These are phyloP conservation scores for Blastocystis sp. DNA, from an alignment of 352 stramenopile species.

Conservation along the genomic window DNA sequence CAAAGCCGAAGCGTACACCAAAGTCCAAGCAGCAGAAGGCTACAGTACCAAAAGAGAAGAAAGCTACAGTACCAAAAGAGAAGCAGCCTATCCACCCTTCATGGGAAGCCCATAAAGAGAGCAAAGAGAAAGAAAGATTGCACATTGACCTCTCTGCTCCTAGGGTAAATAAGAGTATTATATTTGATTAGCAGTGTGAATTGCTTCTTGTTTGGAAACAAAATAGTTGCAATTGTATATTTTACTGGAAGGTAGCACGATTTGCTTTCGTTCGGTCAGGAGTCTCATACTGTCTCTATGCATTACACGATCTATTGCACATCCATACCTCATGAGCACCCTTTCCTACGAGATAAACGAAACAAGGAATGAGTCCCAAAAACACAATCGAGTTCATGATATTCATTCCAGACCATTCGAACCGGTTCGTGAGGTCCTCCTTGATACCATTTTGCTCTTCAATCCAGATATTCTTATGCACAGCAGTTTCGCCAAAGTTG, in stretches of 20 bases:
- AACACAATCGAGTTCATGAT: slow-evolving; percentile 45
- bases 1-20: not conserved
- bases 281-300: slow-evolving; percentile 57
- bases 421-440: slow-evolving; percentile 57
- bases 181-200: slow-evolving; percentile 7
- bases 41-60: not conserved
- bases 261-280: slow-evolving; percentile 54
- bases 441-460: slow-evolving; percentile 63
- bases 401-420: slow-evolving; percentile 47
- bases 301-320: not conserved
- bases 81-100: slow-evolving; percentile 33
- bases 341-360: slow-evolving; percentile 46
- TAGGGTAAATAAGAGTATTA: slow-evolving; percentile 1
- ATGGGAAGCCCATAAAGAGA: slow-evolving; percentile 45
- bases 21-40: not conserved
- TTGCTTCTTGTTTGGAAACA: not conserved
- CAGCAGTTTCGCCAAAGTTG: slow-evolving; percentile 56
- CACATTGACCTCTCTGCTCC: slow-evolving; percentile 23
- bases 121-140: slow-evolving; percentile 4
- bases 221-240: not conserved
- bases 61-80: not conserved
- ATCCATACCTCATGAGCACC: slow-evolving; percentile 4
- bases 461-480: slow-evolving; percentile 62
- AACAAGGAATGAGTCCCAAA: slow-evolving; percentile 41
- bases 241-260: slow-evolving; percentile 59